Evolutionary conservation across 2,329 filamentous ascomycete species (phyloP).

Genomic region (Dothidotthia symphoricarpi): DNA sequence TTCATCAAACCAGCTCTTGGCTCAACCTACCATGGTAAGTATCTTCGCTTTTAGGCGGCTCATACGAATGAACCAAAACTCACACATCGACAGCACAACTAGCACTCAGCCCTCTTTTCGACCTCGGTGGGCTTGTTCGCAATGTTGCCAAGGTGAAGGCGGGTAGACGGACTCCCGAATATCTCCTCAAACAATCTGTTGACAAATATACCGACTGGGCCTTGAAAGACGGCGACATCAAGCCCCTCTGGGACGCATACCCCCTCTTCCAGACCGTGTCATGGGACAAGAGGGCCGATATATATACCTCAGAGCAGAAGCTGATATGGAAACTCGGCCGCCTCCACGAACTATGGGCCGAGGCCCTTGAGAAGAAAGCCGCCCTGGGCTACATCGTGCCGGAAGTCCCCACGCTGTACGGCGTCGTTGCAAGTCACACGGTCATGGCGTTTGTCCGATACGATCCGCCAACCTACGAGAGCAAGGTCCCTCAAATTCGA

Average conservation of each 20-base stretch:
- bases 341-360: constrained; percentile 46
- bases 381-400: constrained; percentile 10
- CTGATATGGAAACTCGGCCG: constrained; percentile 46
- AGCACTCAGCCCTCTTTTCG: constrained; percentile 52
- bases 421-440: constrained; percentile 54
- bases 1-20: constrained; percentile 48
- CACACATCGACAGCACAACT: constrained; percentile 45
- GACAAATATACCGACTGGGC: constrained; percentile 56
- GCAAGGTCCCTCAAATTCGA: constrained; percentile 28
- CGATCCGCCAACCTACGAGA: constrained; percentile 36
- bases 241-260: constrained; percentile 35
- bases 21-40: constrained; percentile 49
- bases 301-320: constrained; percentile 42
- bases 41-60: background rate
- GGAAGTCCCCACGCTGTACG: constrained; percentile 52
- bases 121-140: constrained; percentile 52
- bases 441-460: constrained; percentile 55
- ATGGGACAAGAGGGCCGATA: constrained; percentile 41
- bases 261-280: constrained; percentile 50
- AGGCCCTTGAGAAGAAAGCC: constrained; percentile 31
- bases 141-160: constrained; percentile 48
- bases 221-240: constrained; percentile 49
- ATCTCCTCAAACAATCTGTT: constrained; percentile 45
- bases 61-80: constrained; percentile 3
- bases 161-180: constrained; percentile 36